Evolutionary conservation across 148 eudicot genomes (phyloP), one percentile per base, ranked within the genome.

Genomic region (Beta vulgaris): DNA sequence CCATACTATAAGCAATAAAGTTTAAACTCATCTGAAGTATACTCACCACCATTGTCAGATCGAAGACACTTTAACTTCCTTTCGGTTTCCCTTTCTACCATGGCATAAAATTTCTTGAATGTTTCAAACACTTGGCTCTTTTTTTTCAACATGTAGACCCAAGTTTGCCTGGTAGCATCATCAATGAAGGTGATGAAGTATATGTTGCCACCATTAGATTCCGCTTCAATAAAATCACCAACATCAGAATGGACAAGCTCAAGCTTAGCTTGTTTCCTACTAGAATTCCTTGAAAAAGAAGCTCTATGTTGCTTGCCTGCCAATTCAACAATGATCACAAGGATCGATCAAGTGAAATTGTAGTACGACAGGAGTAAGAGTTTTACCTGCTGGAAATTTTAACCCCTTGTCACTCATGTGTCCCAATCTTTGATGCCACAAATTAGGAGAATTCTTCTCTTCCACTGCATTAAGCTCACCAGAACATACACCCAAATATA

Each of bases 361-460:
- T 39, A 29, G 42, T n/a, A 21, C 71, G 23, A 40, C 34, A 9
- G 16, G 53, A 40, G 25, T 40, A 42, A 68, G 32, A n/a, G 46
- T n/a, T 25, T 42, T 68, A 9, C 19, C 32, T 1, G 44, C 26
- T 8, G 42, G 16, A 4, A 11, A 16, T 42, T 68, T 3, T 2
- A 68, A 36, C 0, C 49, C 71, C 34, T 42, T 68, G 35, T 29
- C 57, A 46, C 72, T 46, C 57, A 70, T 51, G 16, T 70, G 73
- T 34, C 43, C 73, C 59, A 70, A 51, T 51, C 73, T 49, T 51
- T 23, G 55, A 51, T 69, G 73, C 60, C 60, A 51, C 28, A 54
- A 34, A 34, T 62, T 62, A 31, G 67, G 67, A 14, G 67, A 62
- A 16, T 31, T 62, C 21, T 31, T 31, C n/a, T 31, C 67, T 62